Percentiles rank a stretch among this genome's conserved stretches.
These are phyloP conservation scores for Staphylotrichum tortipilum DNA, from an alignment of 495 filamentous ascomycete genomes.

Conservation along the genomic window DNA sequence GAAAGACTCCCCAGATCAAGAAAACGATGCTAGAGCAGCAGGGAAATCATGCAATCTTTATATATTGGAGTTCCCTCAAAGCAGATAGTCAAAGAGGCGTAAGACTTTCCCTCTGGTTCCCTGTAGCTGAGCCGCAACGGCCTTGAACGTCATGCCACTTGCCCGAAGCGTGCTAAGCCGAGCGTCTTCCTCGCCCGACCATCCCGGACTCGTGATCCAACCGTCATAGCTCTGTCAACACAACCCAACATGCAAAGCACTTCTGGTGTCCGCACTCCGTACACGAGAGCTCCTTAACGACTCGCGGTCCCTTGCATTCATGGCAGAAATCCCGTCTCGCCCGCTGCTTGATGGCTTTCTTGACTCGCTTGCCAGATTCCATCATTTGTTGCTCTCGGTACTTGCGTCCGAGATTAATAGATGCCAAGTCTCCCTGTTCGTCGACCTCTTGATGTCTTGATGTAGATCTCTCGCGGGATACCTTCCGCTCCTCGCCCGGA, in stretches of 20 bases:
- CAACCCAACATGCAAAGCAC: not conserved
- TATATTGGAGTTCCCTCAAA: too few relatives aligned
- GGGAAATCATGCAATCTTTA: too few relatives aligned
- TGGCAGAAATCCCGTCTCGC: not conserved
- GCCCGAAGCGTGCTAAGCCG: too few relatives aligned
- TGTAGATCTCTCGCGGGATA: not conserved
- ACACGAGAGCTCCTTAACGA: not conserved
- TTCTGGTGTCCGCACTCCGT: not conserved
- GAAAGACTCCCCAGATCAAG: too few relatives aligned
- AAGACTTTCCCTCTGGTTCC: too few relatives aligned
- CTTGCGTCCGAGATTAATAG: not conserved
- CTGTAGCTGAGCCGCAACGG: too few relatives aligned
- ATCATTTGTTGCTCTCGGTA: not conserved
- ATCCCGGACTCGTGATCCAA: too few relatives aligned
- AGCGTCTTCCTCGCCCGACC: too few relatives aligned
- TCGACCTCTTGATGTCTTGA: not conserved
- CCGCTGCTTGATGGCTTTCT: not conserved
- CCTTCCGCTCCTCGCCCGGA: not conserved
- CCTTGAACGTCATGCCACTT: too few relatives aligned
- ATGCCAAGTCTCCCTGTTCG: not conserved
- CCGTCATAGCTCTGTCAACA: not conserved
- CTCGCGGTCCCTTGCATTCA: not conserved
- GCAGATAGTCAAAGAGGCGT: too few relatives aligned
- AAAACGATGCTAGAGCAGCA: too few relatives aligned
- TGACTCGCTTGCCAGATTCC: not conserved